phyloP scores from a whole-genome alignment of 177 flowering plant species.

The Vitis hybrid region DNA sequence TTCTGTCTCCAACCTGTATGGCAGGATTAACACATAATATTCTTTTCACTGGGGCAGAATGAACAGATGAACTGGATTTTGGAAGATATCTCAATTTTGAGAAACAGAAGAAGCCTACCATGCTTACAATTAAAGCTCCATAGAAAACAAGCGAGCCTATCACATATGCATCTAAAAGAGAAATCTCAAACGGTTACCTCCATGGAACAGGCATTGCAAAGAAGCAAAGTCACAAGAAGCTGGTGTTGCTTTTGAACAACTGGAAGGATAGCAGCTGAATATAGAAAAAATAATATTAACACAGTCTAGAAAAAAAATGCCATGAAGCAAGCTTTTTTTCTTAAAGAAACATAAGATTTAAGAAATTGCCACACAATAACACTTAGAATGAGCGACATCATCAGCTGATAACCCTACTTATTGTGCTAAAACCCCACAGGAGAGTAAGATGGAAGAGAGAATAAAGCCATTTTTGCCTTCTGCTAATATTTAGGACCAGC shows the following conservation, averaged over 20 bases:
- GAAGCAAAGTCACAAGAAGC: slow-evolving; percentile 86
- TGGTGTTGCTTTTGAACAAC: slow-evolving; percentile 97
- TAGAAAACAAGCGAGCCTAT: background rate
- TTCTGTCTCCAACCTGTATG: too few relatives aligned
- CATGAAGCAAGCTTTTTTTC: background rate
- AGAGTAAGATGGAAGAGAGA: too few relatives aligned
- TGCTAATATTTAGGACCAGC: too few relatives aligned
- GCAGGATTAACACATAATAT: too few relatives aligned
- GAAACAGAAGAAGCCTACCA: background rate
- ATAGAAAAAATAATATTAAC: slow-evolving; percentile 7
- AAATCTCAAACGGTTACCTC: slow-evolving; percentile 47
- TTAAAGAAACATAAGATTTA: background rate
- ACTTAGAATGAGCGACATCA: background rate
- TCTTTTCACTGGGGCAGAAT: too few relatives aligned
- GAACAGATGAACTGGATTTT: background rate
- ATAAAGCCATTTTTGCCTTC: too few relatives aligned
- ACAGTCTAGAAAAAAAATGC: background rate
- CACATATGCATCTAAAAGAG: background rate
- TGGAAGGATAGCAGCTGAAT: slow-evolving; percentile 82
- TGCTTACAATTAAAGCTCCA: background rate
- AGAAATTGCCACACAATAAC: background rate
- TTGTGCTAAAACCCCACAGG: background rate
- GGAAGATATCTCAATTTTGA: background rate
- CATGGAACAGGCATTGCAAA: slow-evolving; percentile 90
- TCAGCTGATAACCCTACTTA: background rate